Percentiles rank a stretch among this genome's conserved stretches.
Evolutionary conservation across 345 rosid genomes (phyloP).

Genomic region (Salix exigua): DNA sequence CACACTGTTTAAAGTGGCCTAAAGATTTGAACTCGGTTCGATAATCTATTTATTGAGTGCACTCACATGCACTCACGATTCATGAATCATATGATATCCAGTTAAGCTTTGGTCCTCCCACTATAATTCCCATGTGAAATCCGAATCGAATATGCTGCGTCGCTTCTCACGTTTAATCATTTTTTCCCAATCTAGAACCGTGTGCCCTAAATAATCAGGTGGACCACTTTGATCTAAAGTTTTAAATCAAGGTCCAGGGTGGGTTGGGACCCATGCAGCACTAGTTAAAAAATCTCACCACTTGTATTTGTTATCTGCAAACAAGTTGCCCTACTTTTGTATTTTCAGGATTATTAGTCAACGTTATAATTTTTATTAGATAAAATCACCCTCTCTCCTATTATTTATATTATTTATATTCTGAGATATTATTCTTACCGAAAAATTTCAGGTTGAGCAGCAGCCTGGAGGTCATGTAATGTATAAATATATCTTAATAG

Average conservation of each 20-base stretch:
- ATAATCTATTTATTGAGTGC: neutral
- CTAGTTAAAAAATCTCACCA: neutral
- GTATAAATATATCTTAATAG: fast-evolving
- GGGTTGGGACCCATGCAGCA: neutral
- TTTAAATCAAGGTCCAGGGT: neutral
- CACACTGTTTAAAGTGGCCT: neutral
- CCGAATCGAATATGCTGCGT: neutral
- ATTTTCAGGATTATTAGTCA: too few relatives aligned
- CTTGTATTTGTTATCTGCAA: neutral
- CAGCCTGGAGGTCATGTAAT: too few relatives aligned
- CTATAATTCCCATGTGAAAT: neutral
- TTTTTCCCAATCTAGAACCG: neutral
- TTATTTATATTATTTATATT: too few relatives aligned
- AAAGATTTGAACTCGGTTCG: neutral
- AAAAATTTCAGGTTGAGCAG: too few relatives aligned
- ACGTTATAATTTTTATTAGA: too few relatives aligned
- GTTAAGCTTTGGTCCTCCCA: neutral
- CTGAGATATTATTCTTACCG: too few relatives aligned
- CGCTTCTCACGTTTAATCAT: neutral
- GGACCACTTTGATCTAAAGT: neutral
- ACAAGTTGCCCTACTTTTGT: too few relatives aligned
- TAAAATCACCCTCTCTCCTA: too few relatives aligned
- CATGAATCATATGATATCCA: conserved; percentile 2
- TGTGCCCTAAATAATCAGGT: neutral
- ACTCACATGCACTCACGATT: conserved; percentile 9